phyloP scores from a whole-genome alignment of 176 grass and related monocot species.

The Avena atlantica region DNA sequence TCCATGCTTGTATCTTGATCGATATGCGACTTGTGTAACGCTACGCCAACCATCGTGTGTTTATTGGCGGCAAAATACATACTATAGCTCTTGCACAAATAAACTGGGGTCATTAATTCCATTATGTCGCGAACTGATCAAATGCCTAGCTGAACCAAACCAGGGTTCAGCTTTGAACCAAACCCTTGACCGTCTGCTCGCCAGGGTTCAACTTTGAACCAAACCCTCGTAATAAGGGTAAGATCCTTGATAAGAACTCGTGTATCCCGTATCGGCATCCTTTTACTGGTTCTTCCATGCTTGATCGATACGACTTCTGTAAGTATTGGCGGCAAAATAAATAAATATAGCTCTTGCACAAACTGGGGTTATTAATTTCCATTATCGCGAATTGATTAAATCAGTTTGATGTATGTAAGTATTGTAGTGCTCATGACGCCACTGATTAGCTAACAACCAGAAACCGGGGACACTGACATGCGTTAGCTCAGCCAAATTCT shows the following conservation, averaged over 20 bases:
- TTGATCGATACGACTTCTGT: background rate
- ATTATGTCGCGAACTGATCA: background rate
- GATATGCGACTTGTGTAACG: background rate
- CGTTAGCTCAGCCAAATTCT: background rate
- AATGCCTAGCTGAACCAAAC: background rate
- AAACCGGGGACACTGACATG: background rate
- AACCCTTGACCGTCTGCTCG: no score
- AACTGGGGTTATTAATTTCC: background rate
- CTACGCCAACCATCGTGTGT: no score
- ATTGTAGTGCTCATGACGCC: slow-evolving; percentile 4
- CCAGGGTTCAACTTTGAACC: no score
- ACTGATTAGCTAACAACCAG: slow-evolving; percentile 7
- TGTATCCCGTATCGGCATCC: no score
- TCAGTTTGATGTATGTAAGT: background rate
- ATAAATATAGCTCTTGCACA: background rate
- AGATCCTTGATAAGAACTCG: no score
- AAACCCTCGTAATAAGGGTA: no score
- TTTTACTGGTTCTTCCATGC: background rate
- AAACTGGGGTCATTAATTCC: background rate
- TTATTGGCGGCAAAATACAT: no score
- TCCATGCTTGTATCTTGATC: background rate
- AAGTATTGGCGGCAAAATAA: background rate
- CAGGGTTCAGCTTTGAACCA: no score
- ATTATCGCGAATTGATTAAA: background rate
- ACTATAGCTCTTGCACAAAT: background rate